These are phyloP conservation scores for Triadica sebifera DNA, from an alignment of 345 rosid genomes.

Conservation along the genomic window DNA sequence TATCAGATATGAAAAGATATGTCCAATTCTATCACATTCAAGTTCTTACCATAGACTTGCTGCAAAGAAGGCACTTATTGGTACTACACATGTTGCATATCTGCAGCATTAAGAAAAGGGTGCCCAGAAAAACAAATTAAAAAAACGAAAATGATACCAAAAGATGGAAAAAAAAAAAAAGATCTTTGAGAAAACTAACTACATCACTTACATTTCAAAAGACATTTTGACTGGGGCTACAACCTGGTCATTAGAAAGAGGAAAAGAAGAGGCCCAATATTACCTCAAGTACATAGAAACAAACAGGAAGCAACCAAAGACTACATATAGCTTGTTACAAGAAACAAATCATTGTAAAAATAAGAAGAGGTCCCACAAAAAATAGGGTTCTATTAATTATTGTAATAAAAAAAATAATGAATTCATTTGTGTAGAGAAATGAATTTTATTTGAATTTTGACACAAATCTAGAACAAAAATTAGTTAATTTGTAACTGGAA, in stretches of 20 bases:
- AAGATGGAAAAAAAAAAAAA: neutral
- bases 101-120: constrained; percentile 37
- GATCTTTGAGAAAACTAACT: neutral
- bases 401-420: neutral
- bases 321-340: neutral
- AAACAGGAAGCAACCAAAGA: constrained; percentile 5
- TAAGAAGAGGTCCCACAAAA: too few relatives aligned
- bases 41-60: constrained; percentile 91
- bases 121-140: constrained; percentile 18
- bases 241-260: constrained; percentile 50
- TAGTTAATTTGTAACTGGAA: neutral
- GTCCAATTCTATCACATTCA: constrained; percentile 2
- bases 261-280: neutral
- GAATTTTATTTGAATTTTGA: too few relatives aligned
- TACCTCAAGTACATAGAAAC: constrained; percentile 1
- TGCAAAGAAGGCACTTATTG: constrained; percentile 95
- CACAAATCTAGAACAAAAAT: neutral
- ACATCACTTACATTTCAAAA: constrained; percentile 71
- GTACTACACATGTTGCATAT: constrained; percentile 88
- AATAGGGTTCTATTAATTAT: too few relatives aligned
- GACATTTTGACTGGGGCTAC: constrained; percentile 96
- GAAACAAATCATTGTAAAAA: too few relatives aligned
- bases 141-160: constrained; percentile 5
- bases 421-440: too few relatives aligned
- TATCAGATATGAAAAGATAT: neutral